A percentile compares a stretch with the other conserved stretches of the same genome.
phyloP scores from a whole-genome alignment of 164 flowering plant species.

The Sedum album region DNA sequence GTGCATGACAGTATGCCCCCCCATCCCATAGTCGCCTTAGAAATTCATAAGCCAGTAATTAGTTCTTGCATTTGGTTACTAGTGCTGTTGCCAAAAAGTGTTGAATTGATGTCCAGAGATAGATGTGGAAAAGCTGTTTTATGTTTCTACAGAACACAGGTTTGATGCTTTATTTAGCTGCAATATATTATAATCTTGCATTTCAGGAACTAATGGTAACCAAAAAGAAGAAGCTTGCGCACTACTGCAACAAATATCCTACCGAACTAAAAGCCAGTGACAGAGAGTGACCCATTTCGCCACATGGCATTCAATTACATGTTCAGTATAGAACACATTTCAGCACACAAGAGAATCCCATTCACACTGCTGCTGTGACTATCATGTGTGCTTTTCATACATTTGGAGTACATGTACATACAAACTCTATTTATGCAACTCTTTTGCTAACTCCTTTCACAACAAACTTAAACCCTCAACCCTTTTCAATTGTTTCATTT shows the following conservation, averaged over 20 bases:
- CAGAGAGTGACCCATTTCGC: not conserved
- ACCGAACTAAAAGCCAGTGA: not conserved
- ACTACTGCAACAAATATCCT: not conserved
- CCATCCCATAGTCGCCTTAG: not conserved
- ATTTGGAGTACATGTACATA: not conserved
- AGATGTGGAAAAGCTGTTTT: not conserved
- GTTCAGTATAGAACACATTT: constrained; percentile 1
- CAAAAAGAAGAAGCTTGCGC: not conserved
- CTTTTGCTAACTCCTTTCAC: not conserved
- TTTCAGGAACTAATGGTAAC: not conserved
- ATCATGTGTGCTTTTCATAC: too few relatives aligned
- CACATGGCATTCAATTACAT: not conserved
- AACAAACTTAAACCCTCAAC: not conserved
- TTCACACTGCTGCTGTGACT: not conserved
- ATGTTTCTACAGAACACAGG: too few relatives aligned
- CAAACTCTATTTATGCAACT: constrained; percentile 1
- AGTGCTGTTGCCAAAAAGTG: not conserved
- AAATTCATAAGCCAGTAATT: not conserved
- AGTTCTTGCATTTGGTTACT: too few relatives aligned
- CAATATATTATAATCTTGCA: too few relatives aligned
- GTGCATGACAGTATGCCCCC: not conserved
- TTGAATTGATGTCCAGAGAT: not conserved
- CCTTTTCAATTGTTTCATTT: too few relatives aligned
- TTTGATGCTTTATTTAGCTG: too few relatives aligned
- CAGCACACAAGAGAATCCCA: not conserved